Conservation (phyloP, 164 flowering plant species). For the Platanus orientalis region DNA sequence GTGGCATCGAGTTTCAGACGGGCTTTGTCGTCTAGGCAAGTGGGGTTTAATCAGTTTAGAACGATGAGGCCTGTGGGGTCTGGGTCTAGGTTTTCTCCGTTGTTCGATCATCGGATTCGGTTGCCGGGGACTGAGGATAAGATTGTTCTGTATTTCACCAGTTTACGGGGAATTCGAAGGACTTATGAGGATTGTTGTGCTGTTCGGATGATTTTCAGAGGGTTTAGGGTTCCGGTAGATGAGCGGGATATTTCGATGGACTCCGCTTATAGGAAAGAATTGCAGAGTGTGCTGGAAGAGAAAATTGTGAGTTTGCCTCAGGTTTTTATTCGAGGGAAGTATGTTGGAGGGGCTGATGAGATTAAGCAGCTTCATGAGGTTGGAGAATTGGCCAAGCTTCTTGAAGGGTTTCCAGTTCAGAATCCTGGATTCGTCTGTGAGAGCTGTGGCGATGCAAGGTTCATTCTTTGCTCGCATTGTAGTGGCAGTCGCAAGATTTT, state of each 20-base stretch:
- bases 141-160: too few species aligned
- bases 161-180: too few species aligned
- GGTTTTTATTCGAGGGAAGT: slow-evolving; percentile 64
- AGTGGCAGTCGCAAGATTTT: slow-evolving; percentile 78
- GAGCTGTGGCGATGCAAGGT: slow-evolving; percentile 82
- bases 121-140: too few species aligned
- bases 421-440: slow-evolving; percentile 47
- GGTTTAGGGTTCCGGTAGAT: slow-evolving; percentile 63
- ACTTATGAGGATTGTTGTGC: too few species aligned
- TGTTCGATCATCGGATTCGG: too few species aligned
- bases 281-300: too few species aligned
- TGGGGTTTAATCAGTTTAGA: slow-evolving; percentile 19
- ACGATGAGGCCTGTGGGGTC: background rate
- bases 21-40: slow-evolving; percentile 42
- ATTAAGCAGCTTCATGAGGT: slow-evolving; percentile 60
- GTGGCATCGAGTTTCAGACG: slow-evolving; percentile 48
- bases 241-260: slow-evolving; percentile 96
- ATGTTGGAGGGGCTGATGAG: too few species aligned
- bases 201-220: too few species aligned
- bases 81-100: too few species aligned
- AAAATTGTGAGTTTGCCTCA: slow-evolving; percentile 60
- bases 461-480: slow-evolving; percentile 70
- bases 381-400: slow-evolving; percentile 68
- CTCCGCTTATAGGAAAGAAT: slow-evolving; percentile 52
- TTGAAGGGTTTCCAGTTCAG: slow-evolving; percentile 51